These are phyloP conservation scores for Aspergillus nomiae DNA, from an alignment of 2,329 filamentous ascomycete genomes.

Conservation along the genomic window DNA sequence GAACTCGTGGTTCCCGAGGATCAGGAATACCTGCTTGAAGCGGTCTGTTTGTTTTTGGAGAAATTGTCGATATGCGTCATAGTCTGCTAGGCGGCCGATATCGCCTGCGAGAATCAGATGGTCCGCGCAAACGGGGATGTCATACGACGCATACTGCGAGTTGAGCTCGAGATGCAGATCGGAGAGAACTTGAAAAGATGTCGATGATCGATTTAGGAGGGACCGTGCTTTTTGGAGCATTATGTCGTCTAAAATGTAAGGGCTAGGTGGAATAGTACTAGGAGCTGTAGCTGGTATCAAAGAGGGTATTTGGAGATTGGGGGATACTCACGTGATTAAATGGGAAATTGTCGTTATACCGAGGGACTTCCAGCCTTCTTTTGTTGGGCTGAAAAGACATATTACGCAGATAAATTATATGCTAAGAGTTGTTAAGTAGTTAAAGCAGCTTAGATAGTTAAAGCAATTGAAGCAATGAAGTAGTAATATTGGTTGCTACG, in stretches of 20 bases:
- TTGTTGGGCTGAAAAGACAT: too few species aligned
- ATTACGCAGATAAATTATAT: too few species aligned
- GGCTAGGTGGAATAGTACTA: too few species aligned
- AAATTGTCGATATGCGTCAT: constrained; percentile 28
- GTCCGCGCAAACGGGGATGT: constrained; percentile 22
- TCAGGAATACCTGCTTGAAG: constrained; percentile 26
- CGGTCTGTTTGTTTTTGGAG: constrained; percentile 22
- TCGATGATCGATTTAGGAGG: constrained; percentile 2
- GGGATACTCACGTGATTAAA: too few species aligned
- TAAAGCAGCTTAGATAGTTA: too few species aligned
- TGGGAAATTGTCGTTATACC: too few species aligned
- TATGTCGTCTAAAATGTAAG: not conserved
- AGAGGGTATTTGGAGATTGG: too few species aligned
- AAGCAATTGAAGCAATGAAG: too few species aligned
- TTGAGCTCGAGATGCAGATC: constrained; percentile 35
- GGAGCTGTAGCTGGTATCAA: too few species aligned
- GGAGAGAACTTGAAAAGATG: constrained; percentile 30
- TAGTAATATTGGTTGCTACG: too few species aligned
- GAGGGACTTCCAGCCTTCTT: too few species aligned
- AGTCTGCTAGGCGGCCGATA: constrained; percentile 26
- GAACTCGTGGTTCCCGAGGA: constrained; percentile 34
- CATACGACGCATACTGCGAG: constrained; percentile 26
- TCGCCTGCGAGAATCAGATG: constrained; percentile 29
- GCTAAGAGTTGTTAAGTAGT: too few species aligned
- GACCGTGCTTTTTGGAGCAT: constrained; percentile 15